Evolutionary conservation across 179 eudicot species (phyloP).

Genomic region (Monotropa hypopitys): DNA sequence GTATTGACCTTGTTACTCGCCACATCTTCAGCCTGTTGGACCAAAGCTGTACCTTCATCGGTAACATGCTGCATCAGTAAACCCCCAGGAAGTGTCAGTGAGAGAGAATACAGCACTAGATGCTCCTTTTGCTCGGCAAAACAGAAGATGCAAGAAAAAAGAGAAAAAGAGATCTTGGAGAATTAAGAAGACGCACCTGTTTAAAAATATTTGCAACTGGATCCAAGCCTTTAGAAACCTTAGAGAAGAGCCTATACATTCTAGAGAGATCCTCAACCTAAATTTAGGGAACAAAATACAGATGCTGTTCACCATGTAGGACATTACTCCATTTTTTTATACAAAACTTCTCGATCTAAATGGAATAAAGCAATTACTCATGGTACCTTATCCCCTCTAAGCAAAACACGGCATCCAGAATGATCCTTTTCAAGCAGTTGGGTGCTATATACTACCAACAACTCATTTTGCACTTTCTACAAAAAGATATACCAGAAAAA

Average conservation of each 20-base stretch:
- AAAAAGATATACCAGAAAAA: neutral
- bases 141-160: neutral
- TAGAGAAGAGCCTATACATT: conserved; percentile 49
- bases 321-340: neutral
- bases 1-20: conserved; percentile 30
- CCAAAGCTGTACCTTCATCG: conserved; percentile 41
- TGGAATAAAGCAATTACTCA: neutral
- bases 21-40: conserved; percentile 56
- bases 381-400: conserved; percentile 55
- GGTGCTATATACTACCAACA: conserved; percentile 36
- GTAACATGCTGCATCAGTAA: conserved; percentile 43
- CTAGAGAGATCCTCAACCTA: conserved; percentile 56
- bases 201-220: conserved; percentile 49
- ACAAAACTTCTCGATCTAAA: neutral
- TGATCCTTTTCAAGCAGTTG: conserved; percentile 62
- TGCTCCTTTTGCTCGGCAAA: neutral
- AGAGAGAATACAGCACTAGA: neutral
- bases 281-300: neutral
- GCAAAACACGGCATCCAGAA: conserved; percentile 61
- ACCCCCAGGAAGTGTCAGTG: neutral
- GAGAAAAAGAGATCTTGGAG: neutral
- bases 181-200: conserved; percentile 25
- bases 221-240: conserved; percentile 46
- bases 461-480: conserved; percentile 60
- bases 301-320: neutral